A percentile compares a stretch with the other conserved stretches of the same genome.
Evolutionary conservation across 2,329 filamentous ascomycete genomes (phyloP).

Genomic region (Madurella mycetomatis): DNA sequence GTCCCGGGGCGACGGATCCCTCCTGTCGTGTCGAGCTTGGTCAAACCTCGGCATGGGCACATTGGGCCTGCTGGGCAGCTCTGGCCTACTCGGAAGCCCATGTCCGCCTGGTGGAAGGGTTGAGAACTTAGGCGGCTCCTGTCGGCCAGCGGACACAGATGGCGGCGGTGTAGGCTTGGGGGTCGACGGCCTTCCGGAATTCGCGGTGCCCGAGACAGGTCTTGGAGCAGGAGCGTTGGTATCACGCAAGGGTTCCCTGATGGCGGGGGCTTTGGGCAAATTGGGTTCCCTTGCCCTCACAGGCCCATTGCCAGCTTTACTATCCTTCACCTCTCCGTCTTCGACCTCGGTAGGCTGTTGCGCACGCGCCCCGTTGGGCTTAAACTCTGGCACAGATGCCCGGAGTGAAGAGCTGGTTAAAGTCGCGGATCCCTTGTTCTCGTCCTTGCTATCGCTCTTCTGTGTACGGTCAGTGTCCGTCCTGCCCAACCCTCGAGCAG

Average conservation of each 20-base stretch:
- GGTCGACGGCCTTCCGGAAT: slow-evolving; percentile 28
- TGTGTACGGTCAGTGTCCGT: slow-evolving; percentile 36
- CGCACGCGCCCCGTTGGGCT: slow-evolving; percentile 36
- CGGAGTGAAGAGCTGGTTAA: slow-evolving; percentile 43
- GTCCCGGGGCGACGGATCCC: slow-evolving; percentile 29
- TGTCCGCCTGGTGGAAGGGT: slow-evolving; percentile 31
- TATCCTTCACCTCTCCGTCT: slow-evolving; percentile 69
- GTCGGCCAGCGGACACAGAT: slow-evolving; percentile 20
- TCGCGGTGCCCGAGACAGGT: slow-evolving; percentile 4
- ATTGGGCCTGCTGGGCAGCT: slow-evolving; percentile 24
- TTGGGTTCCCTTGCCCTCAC: slow-evolving; percentile 21
- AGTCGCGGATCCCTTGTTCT: slow-evolving; percentile 29
- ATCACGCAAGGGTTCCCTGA: slow-evolving; percentile 25
- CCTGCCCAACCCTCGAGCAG: background rate
- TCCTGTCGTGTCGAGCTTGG: slow-evolving; percentile 31
- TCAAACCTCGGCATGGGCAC: slow-evolving; percentile 34
- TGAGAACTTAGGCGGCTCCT: slow-evolving; percentile 34
- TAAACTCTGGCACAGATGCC: slow-evolving; percentile 61
- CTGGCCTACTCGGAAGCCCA: slow-evolving; percentile 30
- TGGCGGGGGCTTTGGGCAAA: slow-evolving; percentile 15
- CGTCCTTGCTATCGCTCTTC: slow-evolving; percentile 37
- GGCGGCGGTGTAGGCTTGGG: slow-evolving; percentile 23
- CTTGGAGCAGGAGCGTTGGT: slow-evolving; percentile 12
- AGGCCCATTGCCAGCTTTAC: slow-evolving; percentile 34
- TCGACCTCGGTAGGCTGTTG: slow-evolving; percentile 51